Evolutionary conservation across 129 eudicot species (phyloP).

Genomic region (Escallonia herrerae): DNA sequence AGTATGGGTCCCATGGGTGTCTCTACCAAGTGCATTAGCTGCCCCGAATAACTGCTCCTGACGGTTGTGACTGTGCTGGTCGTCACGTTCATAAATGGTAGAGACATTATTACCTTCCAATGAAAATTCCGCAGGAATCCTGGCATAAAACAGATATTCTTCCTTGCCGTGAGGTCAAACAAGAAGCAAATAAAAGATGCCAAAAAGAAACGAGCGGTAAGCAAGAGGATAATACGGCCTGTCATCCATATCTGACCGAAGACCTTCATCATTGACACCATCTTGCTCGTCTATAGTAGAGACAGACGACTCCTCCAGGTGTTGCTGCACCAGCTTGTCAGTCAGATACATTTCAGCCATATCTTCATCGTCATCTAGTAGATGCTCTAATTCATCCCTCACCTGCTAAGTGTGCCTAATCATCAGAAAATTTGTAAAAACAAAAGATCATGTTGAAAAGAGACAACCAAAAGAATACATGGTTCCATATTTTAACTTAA

Average conservation of each 20-base stretch:
- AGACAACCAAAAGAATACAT: too few species aligned
- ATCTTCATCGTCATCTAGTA: conserved; percentile 58
- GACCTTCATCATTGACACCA: conserved; percentile 40
- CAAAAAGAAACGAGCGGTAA: not conserved
- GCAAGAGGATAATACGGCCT: conserved; percentile 19
- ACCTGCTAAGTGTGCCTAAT: conserved; percentile 21
- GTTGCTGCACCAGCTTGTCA: conserved; percentile 40
- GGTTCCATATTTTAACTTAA: too few species aligned
- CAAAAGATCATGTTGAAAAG: not conserved
- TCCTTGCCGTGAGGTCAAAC: not conserved
- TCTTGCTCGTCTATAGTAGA: conserved; percentile 48
- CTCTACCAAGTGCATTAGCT: conserved; percentile 31
- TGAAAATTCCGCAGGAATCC: conserved; percentile 41
- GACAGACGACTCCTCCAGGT: conserved; percentile 41
- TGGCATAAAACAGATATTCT: conserved; percentile 8
- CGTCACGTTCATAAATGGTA: conserved; percentile 25
- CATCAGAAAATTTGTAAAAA: not conserved
- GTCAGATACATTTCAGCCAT: conserved; percentile 70
- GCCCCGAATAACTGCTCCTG: conserved; percentile 38
- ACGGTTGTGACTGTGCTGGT: conserved; percentile 24
- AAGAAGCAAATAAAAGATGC: not conserved
- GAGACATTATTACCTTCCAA: conserved; percentile 38
- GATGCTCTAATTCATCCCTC: conserved; percentile 60
- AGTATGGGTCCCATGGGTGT: conserved; percentile 50
- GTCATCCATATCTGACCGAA: conserved; percentile 35